Percentiles rank a stretch among this genome's conserved stretches.
phyloP scores from a whole-genome alignment of 352 stramenopile species.

The Globisporangium camurandrum region DNA sequence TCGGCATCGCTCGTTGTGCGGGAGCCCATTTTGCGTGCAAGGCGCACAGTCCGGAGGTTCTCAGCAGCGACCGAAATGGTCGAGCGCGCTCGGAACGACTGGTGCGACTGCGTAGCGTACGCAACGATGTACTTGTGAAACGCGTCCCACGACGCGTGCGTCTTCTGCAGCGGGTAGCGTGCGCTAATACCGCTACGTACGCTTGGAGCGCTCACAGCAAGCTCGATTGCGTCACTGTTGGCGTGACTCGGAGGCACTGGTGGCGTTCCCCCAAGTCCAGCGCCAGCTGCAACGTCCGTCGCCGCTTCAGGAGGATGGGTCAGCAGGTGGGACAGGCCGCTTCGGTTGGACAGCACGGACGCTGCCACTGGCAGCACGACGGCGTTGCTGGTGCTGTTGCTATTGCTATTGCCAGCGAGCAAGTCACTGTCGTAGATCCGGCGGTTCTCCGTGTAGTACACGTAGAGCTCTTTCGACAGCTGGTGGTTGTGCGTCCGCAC shows the following conservation, averaged over 20 bases:
- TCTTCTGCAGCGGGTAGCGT: slow-evolving; percentile 29
- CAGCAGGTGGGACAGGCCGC: slow-evolving; percentile 10
- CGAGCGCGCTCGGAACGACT: slow-evolving; percentile 70
- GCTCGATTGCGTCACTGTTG: not conserved
- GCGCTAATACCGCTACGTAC: slow-evolving; percentile 13
- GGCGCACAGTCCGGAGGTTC: slow-evolving; percentile 44
- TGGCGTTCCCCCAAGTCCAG: not conserved
- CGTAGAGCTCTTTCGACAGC: slow-evolving; percentile 60
- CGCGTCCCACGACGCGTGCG: slow-evolving; percentile 45
- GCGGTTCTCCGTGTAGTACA: slow-evolving; percentile 73
- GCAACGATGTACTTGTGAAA: slow-evolving; percentile 50
- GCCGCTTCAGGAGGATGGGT: no score
- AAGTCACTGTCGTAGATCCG: slow-evolving; percentile 73
- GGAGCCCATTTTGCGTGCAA: slow-evolving; percentile 32
- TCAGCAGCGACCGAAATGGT: slow-evolving; percentile 50
- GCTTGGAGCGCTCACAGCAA: no score
- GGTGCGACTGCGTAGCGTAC: slow-evolving; percentile 48
- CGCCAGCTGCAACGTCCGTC: no score
- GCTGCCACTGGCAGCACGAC: not conserved
- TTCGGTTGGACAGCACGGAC: not conserved
- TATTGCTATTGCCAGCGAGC: slow-evolving; percentile 16
- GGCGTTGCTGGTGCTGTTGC: no score
- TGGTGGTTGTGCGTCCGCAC: slow-evolving; percentile 65
- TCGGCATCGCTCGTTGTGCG: slow-evolving; percentile 17
- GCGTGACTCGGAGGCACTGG: not conserved